Evolutionary conservation across 2,329 filamentous ascomycete species (phyloP), one percentile per base, ranked within the genome.

Genomic region (Nemania sp.): DNA sequence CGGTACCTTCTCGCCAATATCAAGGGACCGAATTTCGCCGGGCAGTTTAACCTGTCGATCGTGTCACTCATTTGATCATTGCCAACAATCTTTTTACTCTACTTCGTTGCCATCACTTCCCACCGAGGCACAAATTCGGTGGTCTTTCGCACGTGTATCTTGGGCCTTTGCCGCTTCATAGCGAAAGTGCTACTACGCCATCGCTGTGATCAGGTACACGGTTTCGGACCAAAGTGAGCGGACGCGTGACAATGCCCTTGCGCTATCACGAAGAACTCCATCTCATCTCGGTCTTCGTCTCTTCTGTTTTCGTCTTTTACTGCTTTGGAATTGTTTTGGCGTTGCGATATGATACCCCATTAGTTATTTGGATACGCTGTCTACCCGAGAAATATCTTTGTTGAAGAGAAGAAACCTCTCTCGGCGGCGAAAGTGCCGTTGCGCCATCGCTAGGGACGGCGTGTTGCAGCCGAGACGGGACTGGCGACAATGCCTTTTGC

Each of bases 261-360:
- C 72, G 73, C 72, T 75, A 74, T 74, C 67, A 66, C 54, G 39
- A 31, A 53, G 56, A 54, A 50, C 59, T 57, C 46, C 52, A 14
- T 43, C 55, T 62, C n/a, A n/a, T 54, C 44, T 42, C 46, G 42
- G 44, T 59, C 15, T 39, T 28, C 47, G 58, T 47, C 55, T 58
- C 44, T 44, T 54, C 53, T 54, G 45, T 1, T 46, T 44, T 56
- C 52, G 44, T 23, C 26, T 30, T 58, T 42, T 51, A 3, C 9
- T 14, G 42, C 48, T 51, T 52, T 52, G 53, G 46, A 58, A 51
- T 61, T 56, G 52, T 31, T 45, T 61, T 62, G 63, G 65, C 68
- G 68, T 66, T 66, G 69, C 68, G 54, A 68, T 72, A 77, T 77
- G 77, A 80, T 80, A 80, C 77, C 78, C 77, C 75, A 79, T 75